Evolutionary conservation across 2,329 filamentous ascomycete species (phyloP).

Genomic region (Colletotrichum siamense): DNA sequence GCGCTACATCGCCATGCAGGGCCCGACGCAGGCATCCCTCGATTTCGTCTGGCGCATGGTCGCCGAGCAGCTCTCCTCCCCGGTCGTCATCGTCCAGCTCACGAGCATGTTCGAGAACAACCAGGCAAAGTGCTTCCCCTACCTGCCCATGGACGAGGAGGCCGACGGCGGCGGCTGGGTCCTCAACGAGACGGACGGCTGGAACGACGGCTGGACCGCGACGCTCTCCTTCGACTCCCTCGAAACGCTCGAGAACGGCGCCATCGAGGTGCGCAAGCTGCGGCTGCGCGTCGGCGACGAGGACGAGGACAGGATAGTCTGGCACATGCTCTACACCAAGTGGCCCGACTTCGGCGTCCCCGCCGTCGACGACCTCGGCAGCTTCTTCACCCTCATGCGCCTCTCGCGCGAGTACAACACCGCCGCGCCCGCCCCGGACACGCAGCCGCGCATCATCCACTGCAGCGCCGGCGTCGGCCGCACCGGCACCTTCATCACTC

Average conservation of each 20-base stretch:
- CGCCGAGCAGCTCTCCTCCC: constrained; percentile 73
- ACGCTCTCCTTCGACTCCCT: constrained; percentile 71
- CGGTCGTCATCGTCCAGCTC: constrained; percentile 91
- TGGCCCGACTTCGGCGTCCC: constrained; percentile 95
- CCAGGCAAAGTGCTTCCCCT: constrained; percentile 85
- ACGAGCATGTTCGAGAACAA: constrained; percentile 84
- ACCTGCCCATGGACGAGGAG: constrained; percentile 72
- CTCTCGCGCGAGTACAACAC: constrained; percentile 66
- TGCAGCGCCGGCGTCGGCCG: constrained; percentile 93
- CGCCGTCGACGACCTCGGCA: constrained; percentile 67
- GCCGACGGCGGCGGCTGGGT: constrained; percentile 57
- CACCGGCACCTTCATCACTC: constrained; percentile 92
- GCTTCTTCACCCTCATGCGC: constrained; percentile 72
- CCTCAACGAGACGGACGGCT: constrained; percentile 69
- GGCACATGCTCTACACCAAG: constrained; percentile 83
- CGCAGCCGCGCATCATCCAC: constrained; percentile 77
- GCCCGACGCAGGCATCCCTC: constrained; percentile 78
- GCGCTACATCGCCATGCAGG: constrained; percentile 91
- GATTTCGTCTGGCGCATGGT: constrained; percentile 97
- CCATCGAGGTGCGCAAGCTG: constrained; percentile 78
- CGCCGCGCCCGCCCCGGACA: constrained; percentile 31
- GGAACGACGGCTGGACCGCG: constrained; percentile 71
- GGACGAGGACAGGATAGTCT: constrained; percentile 57
- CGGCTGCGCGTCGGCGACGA: constrained; percentile 57
- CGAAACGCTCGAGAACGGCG: constrained; percentile 59